Percentiles rank a stretch among this genome's conserved stretches.
Evolutionary conservation across 257 asterid genomes (phyloP).

Genomic region (Gentiana macrophylla): DNA sequence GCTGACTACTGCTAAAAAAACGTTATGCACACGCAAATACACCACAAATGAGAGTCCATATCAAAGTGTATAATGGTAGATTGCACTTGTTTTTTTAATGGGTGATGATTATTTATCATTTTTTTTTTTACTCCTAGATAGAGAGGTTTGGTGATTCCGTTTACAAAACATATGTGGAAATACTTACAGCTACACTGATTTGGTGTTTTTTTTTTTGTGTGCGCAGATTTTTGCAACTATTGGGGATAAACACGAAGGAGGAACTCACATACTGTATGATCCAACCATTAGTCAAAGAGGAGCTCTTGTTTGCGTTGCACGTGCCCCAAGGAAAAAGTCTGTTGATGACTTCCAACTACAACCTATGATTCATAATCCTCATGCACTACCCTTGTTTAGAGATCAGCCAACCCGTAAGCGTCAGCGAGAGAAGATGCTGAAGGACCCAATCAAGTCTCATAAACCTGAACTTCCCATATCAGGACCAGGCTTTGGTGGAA

Average conservation of each 20-base stretch:
- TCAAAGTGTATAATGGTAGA: too few relatives aligned
- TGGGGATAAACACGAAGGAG: conserved; percentile 86
- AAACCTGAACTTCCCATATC: conserved; percentile 90
- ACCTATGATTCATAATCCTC: conserved; percentile 97
- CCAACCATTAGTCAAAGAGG: conserved; percentile 90
- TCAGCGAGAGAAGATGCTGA: conserved; percentile 79
- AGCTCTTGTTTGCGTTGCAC: conserved; percentile 92
- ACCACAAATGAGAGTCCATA: too few relatives aligned
- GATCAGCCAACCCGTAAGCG: conserved; percentile 97
- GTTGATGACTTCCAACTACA: conserved; percentile 77
- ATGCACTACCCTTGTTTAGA: conserved; percentile 87
- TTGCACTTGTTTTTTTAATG: too few relatives aligned
- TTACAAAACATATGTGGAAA: too few relatives aligned
- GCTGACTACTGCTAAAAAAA: too few relatives aligned
- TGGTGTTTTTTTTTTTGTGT: conserved; percentile 5
- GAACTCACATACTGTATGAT: conserved; percentile 82
- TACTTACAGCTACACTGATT: too few relatives aligned
- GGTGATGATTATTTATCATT: background rate
- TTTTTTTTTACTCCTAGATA: background rate
- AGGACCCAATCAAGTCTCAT: conserved; percentile 92
- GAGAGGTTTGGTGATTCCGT: too few relatives aligned
- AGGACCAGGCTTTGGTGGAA: conserved; percentile 96
- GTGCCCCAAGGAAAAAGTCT: conserved; percentile 94
- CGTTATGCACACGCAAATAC: too few relatives aligned
- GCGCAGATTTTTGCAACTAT: conserved; percentile 66